Percentiles rank a stretch among this genome's conserved stretches.
Evolutionary conservation across 2,329 filamentous ascomycete genomes (phyloP).

Genomic region (Cordyceps sp.): DNA sequence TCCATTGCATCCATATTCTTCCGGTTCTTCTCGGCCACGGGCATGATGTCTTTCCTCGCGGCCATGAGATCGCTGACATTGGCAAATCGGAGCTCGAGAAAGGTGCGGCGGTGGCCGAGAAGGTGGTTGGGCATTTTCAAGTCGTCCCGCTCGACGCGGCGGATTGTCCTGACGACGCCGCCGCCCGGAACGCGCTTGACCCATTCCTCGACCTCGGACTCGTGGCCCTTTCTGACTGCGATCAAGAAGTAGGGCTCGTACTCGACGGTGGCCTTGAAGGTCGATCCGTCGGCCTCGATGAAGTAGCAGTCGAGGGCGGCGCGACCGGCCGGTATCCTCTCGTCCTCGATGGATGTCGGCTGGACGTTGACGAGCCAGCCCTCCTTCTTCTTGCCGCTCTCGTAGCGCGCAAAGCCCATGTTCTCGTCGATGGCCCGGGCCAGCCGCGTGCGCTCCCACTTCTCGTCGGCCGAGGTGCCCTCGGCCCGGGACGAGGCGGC

Average conservation of each 20-base stretch:
- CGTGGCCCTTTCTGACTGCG: constrained; percentile 72
- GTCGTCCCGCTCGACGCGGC: constrained; percentile 79
- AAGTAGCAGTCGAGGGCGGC: constrained; percentile 96
- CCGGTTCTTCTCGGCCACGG: constrained; percentile 90
- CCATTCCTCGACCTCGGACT: constrained; percentile 95
- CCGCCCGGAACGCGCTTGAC: constrained; percentile 61
- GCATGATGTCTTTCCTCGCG: constrained; percentile 71
- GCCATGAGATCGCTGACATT: constrained; percentile 77
- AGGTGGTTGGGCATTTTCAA: constrained; percentile 90
- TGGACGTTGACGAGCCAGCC: constrained; percentile 97
- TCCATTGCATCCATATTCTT: constrained; percentile 95
- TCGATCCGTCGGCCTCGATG: constrained; percentile 71
- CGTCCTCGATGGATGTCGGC: constrained; percentile 72
- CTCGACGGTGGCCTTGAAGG: constrained; percentile 91
- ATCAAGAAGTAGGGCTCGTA: constrained; percentile 96
- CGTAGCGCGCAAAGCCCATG: constrained; percentile 87
- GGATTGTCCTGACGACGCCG: constrained; percentile 65
- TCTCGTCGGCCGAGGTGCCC: constrained; percentile 82
- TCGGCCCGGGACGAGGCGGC: constrained; percentile 65
- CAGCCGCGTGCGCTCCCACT: constrained; percentile 68
- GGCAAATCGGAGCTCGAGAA: constrained; percentile 71
- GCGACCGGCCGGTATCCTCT: constrained; percentile 66
- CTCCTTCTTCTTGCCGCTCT: constrained; percentile 63
- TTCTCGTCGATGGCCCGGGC: constrained; percentile 84
- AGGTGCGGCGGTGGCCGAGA: constrained; percentile 75